Evolutionary conservation across 2,329 filamentous ascomycete genomes (phyloP), one percentile per base, ranked within the genome.

Genomic region (Elsinoe necatrix): DNA sequence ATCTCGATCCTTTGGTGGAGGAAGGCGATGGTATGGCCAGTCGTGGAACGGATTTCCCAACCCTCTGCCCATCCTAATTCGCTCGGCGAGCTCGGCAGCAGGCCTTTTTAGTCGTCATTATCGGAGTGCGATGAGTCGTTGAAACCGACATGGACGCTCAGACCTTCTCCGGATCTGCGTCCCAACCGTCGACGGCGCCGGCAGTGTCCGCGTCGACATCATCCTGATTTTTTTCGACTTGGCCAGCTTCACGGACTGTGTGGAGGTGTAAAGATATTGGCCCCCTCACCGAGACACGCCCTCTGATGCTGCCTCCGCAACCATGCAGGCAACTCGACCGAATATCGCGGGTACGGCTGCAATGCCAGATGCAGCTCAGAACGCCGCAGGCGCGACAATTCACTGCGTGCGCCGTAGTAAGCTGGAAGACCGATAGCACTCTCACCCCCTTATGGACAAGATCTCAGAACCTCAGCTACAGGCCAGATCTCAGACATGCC

Each of bases 81-180:
- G 48, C 48, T 52, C 48, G 48, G 48, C 48, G 48, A n/a, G 20
- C 48, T 52, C 48, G 48, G 48, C 48, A 52, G 48, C 34, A 39
- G 34, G 29, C 18, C n/a, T n/a, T n/a, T n/a, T 52, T n/a, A 35
- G 21, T 21, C 48, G 29, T 35, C 45, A 50, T 50, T 6, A 31
- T 25, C 48, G 9, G n/a, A 16, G n/a, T 20, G 25, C 27, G 20
- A 18, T n/a, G 34, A 37, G 25, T 39, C 18, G 21, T 52, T 52
- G 25, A 52, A 52, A 39, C 48, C 48, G 48, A 34, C 29, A 23
- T 25, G 21, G 20, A 52, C 29, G 48, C 48, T 25, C 34, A 9
- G 48, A 39, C 48, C 48, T 52, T 52, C 48, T 52, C 48, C 48
- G 20, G 48, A 52, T 52, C 48, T 35, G 48, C 48, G 31, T 11